Percentiles rank a stretch among this genome's conserved stretches.
Evolutionary conservation across 2,329 filamentous ascomycete species (phyloP).

Genomic region (Colletotrichum nymphaeae): DNA sequence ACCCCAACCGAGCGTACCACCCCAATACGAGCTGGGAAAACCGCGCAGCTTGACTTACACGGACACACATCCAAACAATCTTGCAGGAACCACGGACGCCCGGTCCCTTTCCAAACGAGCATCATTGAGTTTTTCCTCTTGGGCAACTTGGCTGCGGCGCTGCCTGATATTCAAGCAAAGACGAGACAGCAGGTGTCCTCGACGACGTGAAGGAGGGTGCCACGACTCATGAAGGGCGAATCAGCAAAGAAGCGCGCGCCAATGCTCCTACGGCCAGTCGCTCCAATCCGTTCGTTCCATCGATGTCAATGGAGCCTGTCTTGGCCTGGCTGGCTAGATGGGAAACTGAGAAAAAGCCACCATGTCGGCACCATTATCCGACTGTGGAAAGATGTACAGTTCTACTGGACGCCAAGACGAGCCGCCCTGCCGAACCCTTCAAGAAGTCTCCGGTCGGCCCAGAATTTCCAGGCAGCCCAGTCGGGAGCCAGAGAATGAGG

Average conservation of each 20-base stretch:
- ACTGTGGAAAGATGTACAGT: conserved; percentile 10
- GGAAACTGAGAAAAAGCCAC: background rate
- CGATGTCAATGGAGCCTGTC: background rate
- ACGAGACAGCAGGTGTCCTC: conserved; percentile 1
- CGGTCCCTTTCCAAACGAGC: background rate
- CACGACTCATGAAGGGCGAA: conserved; percentile 3
- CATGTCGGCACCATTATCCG: conserved; percentile 6
- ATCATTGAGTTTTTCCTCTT: background rate
- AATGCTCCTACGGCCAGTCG: conserved; percentile 5
- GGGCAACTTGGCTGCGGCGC: background rate
- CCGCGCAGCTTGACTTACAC: background rate
- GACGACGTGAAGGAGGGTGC: background rate
- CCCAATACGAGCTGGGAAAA: background rate
- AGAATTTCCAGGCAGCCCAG: background rate
- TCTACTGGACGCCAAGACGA: conserved; percentile 12
- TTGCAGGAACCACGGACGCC: background rate
- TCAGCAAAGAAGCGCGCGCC: conserved; percentile 14
- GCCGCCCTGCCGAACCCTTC: background rate
- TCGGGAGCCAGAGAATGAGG: background rate
- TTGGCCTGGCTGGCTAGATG: background rate
- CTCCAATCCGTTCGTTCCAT: background rate
- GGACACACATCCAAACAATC: conserved; percentile 1
- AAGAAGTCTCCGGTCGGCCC: background rate
- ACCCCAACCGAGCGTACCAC: background rate
- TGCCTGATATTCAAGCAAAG: conserved; percentile 26